Evolutionary conservation across 345 rosid genomes (phyloP), one percentile per base, ranked within the genome.

Genomic region (Gossypium herbaceum): DNA sequence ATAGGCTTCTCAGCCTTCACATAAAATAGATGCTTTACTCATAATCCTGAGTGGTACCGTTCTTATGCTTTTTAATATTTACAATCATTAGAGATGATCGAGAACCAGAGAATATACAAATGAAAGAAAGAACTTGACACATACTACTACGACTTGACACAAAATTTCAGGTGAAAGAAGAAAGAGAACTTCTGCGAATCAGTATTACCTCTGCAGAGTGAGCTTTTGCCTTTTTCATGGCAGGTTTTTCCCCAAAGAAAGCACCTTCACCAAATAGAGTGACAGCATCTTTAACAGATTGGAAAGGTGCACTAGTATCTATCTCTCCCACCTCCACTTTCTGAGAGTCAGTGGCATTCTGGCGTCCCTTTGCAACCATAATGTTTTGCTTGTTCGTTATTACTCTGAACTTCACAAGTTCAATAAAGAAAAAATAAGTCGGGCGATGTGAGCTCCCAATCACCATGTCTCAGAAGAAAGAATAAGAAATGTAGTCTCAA

Each of bases 231-330:
- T 91, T 92, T 82, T 77, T 89, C 79, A 87, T 82, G 70, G 83
- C 76, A 27, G 93, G 87, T 74, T 86, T 92, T 77, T 90, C 97
- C 76, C 97, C 91, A 0, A 96, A 92, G 75, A 87, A 84, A 79
- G 97, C 91, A 76, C 97, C 94, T 85, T 92, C 98, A 34, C 97
- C 98, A 22, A 94, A 94, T 17, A 91, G 90, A 12, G 80, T 82
- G 63, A 94, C 98, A 0, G 97, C 98, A 89, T 94, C 96, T 84
- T 92, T 94, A 73, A 94, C 98, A 3, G 98, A 94, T 72, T 91
- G 97, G 87, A 94, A 94, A 66, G 98, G 98, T 73, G 98, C 91
- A 15, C 97, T 94, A 44, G 98, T 92, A 82, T 94, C 98, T 68
- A 94, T 85, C 90, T 94, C 98, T 9, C 98, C 98, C 82, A 94